Conservation (phyloP, 2,329 filamentous ascomycete species). For the Penicillium sp. region DNA sequence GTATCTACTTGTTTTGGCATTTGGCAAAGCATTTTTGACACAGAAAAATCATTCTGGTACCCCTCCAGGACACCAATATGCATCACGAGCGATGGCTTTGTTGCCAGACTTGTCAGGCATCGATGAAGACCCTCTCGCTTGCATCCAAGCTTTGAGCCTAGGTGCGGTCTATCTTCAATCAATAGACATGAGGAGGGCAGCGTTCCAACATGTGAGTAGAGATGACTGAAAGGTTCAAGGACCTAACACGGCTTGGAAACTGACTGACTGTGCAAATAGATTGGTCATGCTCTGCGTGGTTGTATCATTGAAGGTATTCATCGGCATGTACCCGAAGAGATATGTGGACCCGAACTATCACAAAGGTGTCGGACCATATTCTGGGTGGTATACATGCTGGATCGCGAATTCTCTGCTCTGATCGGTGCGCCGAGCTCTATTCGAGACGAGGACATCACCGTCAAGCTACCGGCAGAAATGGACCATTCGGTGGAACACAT, state of each 20-base stretch:
- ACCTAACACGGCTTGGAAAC: too few species aligned
- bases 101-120: constrained; percentile 41
- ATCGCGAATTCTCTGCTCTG: constrained; percentile 29
- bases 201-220: constrained; percentile 41
- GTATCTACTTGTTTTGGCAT: constrained; percentile 56
- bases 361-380: constrained; percentile 29
- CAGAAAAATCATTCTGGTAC: constrained; percentile 31
- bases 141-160: constrained; percentile 39
- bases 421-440: constrained; percentile 32
- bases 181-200: constrained; percentile 43
- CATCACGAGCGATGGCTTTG: constrained; percentile 42
- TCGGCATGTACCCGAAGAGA: constrained; percentile 27
- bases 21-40: constrained; percentile 57
- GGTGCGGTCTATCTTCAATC: constrained; percentile 45
- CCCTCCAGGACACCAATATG: constrained; percentile 43
- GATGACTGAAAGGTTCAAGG: too few species aligned
- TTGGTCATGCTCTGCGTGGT: constrained; percentile 30
- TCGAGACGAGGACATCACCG: constrained; percentile 32
- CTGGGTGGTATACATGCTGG: constrained; percentile 33
- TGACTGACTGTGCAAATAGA: constrained; percentile 13
- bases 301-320: constrained; percentile 33
- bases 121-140: constrained; percentile 30
- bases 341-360: constrained; percentile 25
- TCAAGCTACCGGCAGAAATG: constrained; percentile 24
- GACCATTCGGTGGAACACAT: constrained; percentile 23